Percentiles rank a stretch among this genome's conserved stretches.
Evolutionary conservation across 2,329 filamentous ascomycete genomes (phyloP).

Genomic region (Aulographum hederae): DNA sequence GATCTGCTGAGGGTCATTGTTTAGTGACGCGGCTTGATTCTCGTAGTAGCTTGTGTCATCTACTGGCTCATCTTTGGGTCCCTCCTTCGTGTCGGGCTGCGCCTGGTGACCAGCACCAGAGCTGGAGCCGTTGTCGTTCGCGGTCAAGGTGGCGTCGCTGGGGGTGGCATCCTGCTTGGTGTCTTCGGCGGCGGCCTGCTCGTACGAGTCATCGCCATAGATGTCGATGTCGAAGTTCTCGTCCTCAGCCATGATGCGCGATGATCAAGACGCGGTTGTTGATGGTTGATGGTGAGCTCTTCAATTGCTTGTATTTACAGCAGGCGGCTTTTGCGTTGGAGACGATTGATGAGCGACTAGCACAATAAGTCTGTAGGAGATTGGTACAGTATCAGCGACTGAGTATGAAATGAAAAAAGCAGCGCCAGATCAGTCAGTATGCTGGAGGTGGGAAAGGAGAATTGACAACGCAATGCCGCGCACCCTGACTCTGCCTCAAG

Average conservation of each 20-base stretch:
- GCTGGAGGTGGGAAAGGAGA: too few relatives aligned
- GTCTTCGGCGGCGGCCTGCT: slow-evolving; percentile 6
- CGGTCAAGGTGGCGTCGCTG: slow-evolving; percentile 4
- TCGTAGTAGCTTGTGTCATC: slow-evolving; percentile 3
- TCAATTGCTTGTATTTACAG: not conserved
- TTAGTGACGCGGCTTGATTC: slow-evolving; percentile 8
- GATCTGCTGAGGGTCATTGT: slow-evolving; percentile 21
- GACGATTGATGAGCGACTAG: too few relatives aligned
- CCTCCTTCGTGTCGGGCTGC: slow-evolving; percentile 1
- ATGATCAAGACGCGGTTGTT: too few relatives aligned
- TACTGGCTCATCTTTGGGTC: not conserved
- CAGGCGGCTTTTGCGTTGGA: not conserved
- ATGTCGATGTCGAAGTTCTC: slow-evolving; percentile 57
- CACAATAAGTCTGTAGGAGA: too few relatives aligned
- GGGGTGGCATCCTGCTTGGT: slow-evolving; percentile 1
- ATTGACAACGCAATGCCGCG: too few relatives aligned
- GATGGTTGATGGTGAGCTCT: too few relatives aligned
- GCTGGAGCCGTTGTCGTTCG: slow-evolving; percentile 2
- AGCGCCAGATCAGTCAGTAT: too few relatives aligned
- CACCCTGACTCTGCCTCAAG: too few relatives aligned
- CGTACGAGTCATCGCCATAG: slow-evolving; percentile 38
- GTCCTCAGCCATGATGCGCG: slow-evolving; percentile 37
- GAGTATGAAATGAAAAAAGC: too few relatives aligned
- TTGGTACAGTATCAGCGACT: too few relatives aligned
- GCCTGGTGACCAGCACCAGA: slow-evolving; percentile 12